These are phyloP conservation scores for Papilionanthe hybrid DNA, from an alignment of 116 monocot species.

Conservation along the genomic window DNA sequence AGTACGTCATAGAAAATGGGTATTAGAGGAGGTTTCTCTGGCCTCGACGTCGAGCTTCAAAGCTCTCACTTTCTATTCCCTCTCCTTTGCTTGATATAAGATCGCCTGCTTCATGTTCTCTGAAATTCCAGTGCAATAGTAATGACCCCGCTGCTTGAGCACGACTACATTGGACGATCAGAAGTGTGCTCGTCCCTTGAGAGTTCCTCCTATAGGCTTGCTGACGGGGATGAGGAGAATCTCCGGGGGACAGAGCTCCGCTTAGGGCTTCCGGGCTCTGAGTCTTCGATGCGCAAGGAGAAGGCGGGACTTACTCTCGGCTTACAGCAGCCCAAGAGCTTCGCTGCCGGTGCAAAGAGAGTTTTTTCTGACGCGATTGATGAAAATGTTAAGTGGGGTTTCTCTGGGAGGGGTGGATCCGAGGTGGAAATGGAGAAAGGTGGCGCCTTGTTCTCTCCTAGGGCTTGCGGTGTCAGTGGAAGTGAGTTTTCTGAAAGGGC, in stretches of 20 bases:
- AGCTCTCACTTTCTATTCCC: background rate
- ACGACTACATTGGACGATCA: conserved; percentile 54
- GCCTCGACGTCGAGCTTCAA: no score
- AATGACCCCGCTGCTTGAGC: conserved; percentile 48
- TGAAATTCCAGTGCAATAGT: background rate
- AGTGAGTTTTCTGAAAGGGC: no score
- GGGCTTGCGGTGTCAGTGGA: background rate
- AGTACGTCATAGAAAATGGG: no score
- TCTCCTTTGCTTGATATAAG: background rate
- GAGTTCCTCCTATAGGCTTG: conserved; percentile 12
- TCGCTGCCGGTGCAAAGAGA: conserved; percentile 18
- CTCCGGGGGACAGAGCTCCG: conserved; percentile 47
- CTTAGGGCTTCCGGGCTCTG: conserved; percentile 55
- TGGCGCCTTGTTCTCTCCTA: conserved; percentile 6
- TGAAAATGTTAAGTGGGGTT: conserved; percentile 21
- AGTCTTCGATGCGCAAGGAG: conserved; percentile 32
- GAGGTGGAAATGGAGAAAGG: conserved; percentile 1
- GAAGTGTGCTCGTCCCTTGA: background rate
- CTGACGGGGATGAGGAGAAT: conserved; percentile 2
- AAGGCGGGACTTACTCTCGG: conserved; percentile 13
- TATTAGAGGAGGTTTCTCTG: no score
- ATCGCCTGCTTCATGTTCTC: background rate
- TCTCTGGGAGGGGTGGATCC: conserved; percentile 10
- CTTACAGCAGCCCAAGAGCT: conserved; percentile 16
- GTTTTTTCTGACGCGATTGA: conserved; percentile 45